Evolutionary conservation across 192 early-diverging fungal genomes (phyloP).

Genomic region (Linderina pennispora): DNA sequence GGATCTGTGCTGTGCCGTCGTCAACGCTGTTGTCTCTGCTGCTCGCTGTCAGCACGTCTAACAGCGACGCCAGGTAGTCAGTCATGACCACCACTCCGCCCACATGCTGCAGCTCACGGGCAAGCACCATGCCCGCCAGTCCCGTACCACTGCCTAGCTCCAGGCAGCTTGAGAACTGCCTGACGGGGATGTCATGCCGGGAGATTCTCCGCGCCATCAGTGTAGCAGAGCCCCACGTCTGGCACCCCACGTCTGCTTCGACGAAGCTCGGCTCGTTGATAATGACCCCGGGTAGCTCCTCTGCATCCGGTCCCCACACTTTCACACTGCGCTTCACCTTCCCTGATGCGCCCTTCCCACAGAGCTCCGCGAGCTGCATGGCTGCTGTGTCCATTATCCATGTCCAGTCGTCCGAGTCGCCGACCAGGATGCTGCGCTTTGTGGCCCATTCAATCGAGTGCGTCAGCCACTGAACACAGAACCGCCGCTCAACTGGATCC

Average conservation of each 20-base stretch:
- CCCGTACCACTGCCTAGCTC: conserved; percentile 20
- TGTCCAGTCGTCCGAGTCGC: neutral
- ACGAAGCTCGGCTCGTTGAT: conserved; percentile 13
- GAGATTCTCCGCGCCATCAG: conserved; percentile 11
- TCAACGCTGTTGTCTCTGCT: conserved; percentile 4
- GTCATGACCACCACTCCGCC: conserved; percentile 7
- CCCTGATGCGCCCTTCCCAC: conserved; percentile 2
- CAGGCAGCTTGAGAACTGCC: neutral
- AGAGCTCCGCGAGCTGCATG: neutral
- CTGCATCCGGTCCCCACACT: conserved; percentile 2
- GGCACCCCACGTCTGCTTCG: conserved; percentile 14
- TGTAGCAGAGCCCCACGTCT: conserved; percentile 10
- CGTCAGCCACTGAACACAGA: conserved; percentile 5
- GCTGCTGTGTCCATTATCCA: neutral
- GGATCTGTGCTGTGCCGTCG: neutral
- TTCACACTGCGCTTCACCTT: neutral
- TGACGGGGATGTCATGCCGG: conserved; percentile 3
- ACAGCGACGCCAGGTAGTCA: conserved; percentile 13
- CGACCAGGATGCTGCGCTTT: neutral
- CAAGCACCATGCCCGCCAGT: conserved; percentile 5
- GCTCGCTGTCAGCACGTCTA: conserved; percentile 3
- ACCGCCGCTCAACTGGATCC: neutral
- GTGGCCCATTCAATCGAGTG: neutral
- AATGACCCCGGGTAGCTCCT: neutral
- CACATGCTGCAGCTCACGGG: neutral